phyloP scores from a whole-genome alignment of 768 basidiomycete species.

The Suillus ampliporus region DNA sequence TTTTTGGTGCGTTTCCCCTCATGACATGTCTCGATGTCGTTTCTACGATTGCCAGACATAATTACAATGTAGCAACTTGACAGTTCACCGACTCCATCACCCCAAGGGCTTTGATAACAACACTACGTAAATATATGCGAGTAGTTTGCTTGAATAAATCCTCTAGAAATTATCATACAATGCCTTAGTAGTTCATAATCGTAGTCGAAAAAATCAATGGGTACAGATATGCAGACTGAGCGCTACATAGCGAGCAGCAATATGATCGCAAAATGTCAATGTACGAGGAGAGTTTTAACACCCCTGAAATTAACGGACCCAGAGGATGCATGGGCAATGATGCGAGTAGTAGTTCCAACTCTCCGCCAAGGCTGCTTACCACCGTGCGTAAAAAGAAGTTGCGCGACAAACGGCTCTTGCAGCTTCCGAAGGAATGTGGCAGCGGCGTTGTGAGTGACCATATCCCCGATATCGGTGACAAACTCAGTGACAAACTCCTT shows the following conservation, averaged over 20 bases:
- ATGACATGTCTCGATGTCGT: no score
- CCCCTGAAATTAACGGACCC: slow-evolving; percentile 3
- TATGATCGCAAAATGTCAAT: background rate
- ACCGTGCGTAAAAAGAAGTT: slow-evolving; percentile 2
- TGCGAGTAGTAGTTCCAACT: background rate
- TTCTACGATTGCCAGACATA: no score
- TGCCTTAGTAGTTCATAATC: background rate
- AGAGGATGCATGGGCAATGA: slow-evolving; percentile 3
- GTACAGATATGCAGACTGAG: background rate
- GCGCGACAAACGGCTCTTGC: slow-evolving; percentile 13
- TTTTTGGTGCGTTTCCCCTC: no score
- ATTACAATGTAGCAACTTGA: no score
- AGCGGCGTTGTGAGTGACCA: background rate
- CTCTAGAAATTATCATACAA: no score
- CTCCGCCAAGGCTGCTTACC: slow-evolving; percentile 5
- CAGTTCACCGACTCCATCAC: no score
- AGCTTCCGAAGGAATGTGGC: slow-evolving; percentile 8
- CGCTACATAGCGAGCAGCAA: background rate
- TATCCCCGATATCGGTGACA: background rate
- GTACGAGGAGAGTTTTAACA: background rate
- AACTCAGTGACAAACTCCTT: background rate
- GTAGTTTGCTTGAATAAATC: no score
- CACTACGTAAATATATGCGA: no score
- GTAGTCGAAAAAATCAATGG: background rate
- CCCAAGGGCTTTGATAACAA: no score